Evolutionary conservation across 2,329 filamentous ascomycete species (phyloP), one percentile per base, ranked within the genome.

Genomic region (Thermoascus crustaceus): DNA sequence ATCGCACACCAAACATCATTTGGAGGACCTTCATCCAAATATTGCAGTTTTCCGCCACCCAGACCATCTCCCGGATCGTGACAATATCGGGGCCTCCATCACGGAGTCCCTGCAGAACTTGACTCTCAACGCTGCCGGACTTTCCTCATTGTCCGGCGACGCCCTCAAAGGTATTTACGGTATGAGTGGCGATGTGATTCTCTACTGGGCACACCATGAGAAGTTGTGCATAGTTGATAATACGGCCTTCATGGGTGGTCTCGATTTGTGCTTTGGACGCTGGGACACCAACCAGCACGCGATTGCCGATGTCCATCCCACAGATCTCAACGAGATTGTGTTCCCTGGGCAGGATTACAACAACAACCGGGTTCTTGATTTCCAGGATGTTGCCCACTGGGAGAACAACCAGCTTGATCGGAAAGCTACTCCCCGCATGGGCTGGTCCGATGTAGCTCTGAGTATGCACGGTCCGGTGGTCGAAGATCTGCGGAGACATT

Each of bases 321-420:
- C 76, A 3, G 75, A 94, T 55, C 56, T 93, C 16, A 76, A 85
- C 39, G 67, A 75, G 17, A 85, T 85, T 27, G 60, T 94, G 7
- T 94, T 89, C 58, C 85, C 86, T 0, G 87, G 88, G 1, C 88
- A 94, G 54, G 88, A 94, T 51, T 94, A 85, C 67, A 94, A 94
- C 64, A 94, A 94, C 48, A 85, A 86, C 16, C 72, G 79, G 34
- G 78, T 93, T 21, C 82, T 83, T 55, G 88, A 91, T 58, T 89
- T 91, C 57, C 71, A 78, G 30, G 77, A 85, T 48, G 83, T 89
- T 14, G 63, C 74, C 13, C 73, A 91, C 42, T 93, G 81, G 76
- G 75, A 89, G 43, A 76, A 87, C 43, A 94, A 94, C 59, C 86
- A 94, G 54, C 73, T 95, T 13, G 82, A 93, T 50, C 76, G 88